Conservation (phyloP, 2,329 filamentous ascomycete genomes). For the Aspergillus cejpii region DNA sequence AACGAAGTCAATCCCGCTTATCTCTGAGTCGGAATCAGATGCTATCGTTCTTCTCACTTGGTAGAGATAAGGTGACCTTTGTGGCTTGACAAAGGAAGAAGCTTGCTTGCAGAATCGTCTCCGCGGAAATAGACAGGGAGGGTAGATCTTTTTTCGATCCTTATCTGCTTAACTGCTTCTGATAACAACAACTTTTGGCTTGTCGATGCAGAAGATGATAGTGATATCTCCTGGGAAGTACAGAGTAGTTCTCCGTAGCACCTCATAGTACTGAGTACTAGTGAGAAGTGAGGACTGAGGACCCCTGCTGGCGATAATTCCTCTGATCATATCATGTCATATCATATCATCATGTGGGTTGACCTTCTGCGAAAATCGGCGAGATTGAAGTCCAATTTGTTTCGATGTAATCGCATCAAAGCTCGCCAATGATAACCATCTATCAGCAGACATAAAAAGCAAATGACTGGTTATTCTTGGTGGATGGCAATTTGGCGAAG, state of each 20-base stretch:
- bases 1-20: not conserved
- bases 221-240: no score
- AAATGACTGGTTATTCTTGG: not conserved
- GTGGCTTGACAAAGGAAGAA: no score
- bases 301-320: no score
- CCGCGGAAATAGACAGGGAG: not conserved
- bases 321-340: not conserved
- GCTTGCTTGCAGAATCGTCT: not conserved
- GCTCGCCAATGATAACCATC: not conserved
- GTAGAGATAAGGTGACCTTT: not conserved
- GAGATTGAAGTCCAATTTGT: constrained; percentile 9
- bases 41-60: not conserved
- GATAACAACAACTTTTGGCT: no score
- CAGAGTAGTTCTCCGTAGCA: no score
- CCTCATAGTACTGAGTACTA: no score
- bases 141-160: not conserved
- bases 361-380: constrained; percentile 9
- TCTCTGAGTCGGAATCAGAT: not conserved
- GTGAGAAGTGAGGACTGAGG: no score
- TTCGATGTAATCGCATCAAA: constrained; percentile 14
- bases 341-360: not conserved
- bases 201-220: no score
- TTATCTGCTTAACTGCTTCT: not conserved
- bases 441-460: not conserved
- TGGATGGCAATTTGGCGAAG: not conserved